Evolutionary conservation across 2,329 filamentous ascomycete species (phyloP).

Genomic region (Epicoccum nigrum): DNA sequence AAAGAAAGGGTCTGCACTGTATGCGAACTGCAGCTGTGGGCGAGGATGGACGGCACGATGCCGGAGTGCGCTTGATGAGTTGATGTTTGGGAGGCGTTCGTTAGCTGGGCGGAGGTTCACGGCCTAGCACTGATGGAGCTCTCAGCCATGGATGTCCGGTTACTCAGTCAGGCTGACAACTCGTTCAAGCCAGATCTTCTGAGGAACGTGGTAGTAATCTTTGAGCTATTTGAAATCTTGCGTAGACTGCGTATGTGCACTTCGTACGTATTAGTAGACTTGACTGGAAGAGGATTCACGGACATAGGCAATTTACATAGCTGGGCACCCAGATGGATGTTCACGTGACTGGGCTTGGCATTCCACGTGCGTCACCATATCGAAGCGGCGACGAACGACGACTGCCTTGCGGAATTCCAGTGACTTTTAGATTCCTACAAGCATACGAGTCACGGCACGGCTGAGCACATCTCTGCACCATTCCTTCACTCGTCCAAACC

Average conservation of each 20-base stretch:
- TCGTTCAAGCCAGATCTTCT: no score
- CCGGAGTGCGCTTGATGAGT: neutral
- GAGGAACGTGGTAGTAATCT: no score
- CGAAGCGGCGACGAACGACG: slow-evolving; percentile 9
- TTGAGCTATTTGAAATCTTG: no score
- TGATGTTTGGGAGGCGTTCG: slow-evolving; percentile 4
- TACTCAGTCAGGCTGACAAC: no score
- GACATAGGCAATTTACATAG: no score
- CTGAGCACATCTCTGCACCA: neutral
- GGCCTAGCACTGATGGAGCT: neutral
- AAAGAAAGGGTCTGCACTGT: slow-evolving; percentile 7
- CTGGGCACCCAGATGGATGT: no score
- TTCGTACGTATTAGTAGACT: no score
- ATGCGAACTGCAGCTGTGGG: slow-evolving; percentile 7
- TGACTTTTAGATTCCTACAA: slow-evolving; percentile 22
- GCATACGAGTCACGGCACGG: slow-evolving; percentile 2
- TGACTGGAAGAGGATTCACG: no score
- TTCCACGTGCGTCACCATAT: slow-evolving; percentile 1
- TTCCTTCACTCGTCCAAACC: slow-evolving; percentile 1
- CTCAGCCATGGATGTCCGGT: neutral
- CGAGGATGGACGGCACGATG: slow-evolving; percentile 4
- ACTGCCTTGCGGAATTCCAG: slow-evolving; percentile 33
- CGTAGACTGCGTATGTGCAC: no score
- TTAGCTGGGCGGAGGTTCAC: slow-evolving; percentile 1
- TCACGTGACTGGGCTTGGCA: slow-evolving; percentile 7